Conservation (phyloP, 2,329 filamentous ascomycete species). For the Claviceps humidiphila region DNA sequence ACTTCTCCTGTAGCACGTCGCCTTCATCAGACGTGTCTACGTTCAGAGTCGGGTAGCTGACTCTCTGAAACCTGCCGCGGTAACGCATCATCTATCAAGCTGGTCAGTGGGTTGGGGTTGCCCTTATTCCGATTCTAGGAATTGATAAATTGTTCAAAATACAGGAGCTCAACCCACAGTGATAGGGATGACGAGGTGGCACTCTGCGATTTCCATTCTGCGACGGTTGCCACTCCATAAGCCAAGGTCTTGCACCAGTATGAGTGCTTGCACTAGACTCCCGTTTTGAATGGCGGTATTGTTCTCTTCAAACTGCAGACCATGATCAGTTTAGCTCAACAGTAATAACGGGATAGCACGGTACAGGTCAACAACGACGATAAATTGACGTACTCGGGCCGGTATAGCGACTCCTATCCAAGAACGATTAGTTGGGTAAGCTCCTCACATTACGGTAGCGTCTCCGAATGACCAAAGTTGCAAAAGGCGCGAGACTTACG, state of each 20-base stretch:
- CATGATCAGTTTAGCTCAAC: background rate
- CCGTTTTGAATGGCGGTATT: constrained; percentile 33
- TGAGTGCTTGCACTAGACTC: constrained; percentile 34
- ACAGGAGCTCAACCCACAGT: constrained; percentile 21
- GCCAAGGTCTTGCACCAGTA: constrained; percentile 35
- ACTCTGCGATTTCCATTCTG: constrained; percentile 44
- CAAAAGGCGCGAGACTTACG: constrained; percentile 18
- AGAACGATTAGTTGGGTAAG: background rate
- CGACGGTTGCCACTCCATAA: constrained; percentile 41
- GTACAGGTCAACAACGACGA: background rate
- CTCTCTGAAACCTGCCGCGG: constrained; percentile 44
- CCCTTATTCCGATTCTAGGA: background rate
- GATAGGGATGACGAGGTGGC: constrained; percentile 30
- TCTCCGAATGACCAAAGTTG: background rate
- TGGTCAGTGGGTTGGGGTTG: constrained; percentile 8
- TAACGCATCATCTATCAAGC: constrained; percentile 36
- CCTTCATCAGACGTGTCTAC: constrained; percentile 42
- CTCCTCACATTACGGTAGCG: background rate
- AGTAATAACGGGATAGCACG: too few species aligned
- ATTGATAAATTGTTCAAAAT: background rate
- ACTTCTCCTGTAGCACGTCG: constrained; percentile 46
- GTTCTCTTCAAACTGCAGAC: constrained; percentile 32
- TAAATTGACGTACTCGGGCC: constrained; percentile 12
- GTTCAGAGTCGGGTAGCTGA: constrained; percentile 36
- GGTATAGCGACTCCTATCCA: constrained; percentile 18